These are phyloP conservation scores for Lathyrus tuberosus DNA, from an alignment of 306 rosid species.

Conservation along the genomic window DNA sequence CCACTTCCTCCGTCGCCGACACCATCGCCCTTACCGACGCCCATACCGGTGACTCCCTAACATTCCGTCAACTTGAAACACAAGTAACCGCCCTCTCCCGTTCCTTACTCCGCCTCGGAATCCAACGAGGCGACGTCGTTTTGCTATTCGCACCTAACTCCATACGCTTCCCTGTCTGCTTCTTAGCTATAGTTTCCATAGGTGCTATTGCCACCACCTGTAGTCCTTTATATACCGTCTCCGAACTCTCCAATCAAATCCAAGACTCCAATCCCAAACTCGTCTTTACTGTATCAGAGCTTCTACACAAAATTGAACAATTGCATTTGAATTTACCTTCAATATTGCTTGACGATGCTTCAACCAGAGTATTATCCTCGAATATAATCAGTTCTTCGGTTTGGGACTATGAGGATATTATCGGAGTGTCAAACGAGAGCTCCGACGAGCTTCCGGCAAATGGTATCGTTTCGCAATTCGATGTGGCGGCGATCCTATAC, in stretches of 20 bases:
- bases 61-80: constrained; percentile 48
- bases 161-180: constrained; percentile 13
- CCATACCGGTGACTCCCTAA: constrained; percentile 40
- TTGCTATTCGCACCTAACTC: constrained; percentile 44
- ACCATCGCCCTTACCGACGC: constrained; percentile 46
- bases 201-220: constrained; percentile 44
- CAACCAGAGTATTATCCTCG: not conserved
- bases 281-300: constrained; percentile 42
- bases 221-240: constrained; percentile 36
- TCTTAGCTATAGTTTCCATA: constrained; percentile 24
- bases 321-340: constrained; percentile 37
- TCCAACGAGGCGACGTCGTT: constrained; percentile 42
- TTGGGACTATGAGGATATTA: constrained; percentile 41
- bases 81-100: constrained; percentile 39
- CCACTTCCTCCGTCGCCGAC: constrained; percentile 36
- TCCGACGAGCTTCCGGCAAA: constrained; percentile 18
- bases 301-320: constrained; percentile 17
- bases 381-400: not conserved
- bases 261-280: constrained; percentile 48
- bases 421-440: not conserved
- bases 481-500: constrained; percentile 53
- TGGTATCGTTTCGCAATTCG: constrained; percentile 36
- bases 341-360: constrained; percentile 32
- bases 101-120: constrained; percentile 28
- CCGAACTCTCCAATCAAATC: constrained; percentile 45